Evolutionary conservation across 1,139 yeast species (phyloP), one percentile per base, ranked within the genome.

Genomic region (Blastobotrys illinoisensis): DNA sequence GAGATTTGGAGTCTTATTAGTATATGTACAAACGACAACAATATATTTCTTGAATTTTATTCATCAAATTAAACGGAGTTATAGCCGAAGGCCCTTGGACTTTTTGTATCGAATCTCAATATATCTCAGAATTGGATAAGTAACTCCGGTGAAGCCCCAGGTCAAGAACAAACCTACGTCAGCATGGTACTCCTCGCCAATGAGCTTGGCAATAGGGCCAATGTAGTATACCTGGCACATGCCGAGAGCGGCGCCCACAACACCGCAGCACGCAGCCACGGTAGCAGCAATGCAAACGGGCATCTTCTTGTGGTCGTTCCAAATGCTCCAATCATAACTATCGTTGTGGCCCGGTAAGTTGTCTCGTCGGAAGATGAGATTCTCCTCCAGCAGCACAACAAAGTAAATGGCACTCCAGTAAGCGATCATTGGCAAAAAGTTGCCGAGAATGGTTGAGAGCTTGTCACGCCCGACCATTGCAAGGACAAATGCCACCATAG

Each of bases 361-460:
- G 44, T 74, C 69, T 1, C 83, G 77, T 67, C 96, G 79, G 72
- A 89, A 89, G 19, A 89, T 78, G 5, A 79, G 55, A 64, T 88
- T 88, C 67, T 90, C 97, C 64, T 88, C 91, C 2, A 88, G 59
- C 48, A 89, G 71, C 52, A 89, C 71, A 24, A 82, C 80, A 64
- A 86, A 82, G 70, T 89, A 90, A 74, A 90, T 88, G 53, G 93
- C 83, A 53, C 88, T 80, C 97, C 97, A 90, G 72, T 90, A 90
- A 0, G 96, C 96, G 58, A 90, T 81, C 97, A 90, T 89, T 9
- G 97, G 97, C 62, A 90, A 75, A 73, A 90, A 90, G 66, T 89
- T 90, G n/a, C 90, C 82, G 65, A 90, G 74, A 58, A 89, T 88
- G 3, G 83, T 77, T 48, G 90, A 78, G 67, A 90, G 86, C 63